phyloP scores from a whole-genome alignment of 1,284 basidiomycete species.

The Termitomyces sp. region DNA sequence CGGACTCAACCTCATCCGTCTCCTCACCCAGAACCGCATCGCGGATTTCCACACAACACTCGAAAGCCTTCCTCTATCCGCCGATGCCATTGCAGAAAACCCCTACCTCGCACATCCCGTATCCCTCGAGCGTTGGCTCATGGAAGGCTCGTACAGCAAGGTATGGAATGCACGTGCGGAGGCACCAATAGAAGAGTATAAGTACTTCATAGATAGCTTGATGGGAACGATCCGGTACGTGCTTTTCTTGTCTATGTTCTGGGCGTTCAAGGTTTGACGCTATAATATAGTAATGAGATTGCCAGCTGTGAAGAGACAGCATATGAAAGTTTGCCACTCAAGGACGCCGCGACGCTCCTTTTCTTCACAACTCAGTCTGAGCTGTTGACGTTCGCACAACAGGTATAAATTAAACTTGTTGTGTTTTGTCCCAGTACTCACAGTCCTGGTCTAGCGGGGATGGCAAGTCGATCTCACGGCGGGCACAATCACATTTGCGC shows the following conservation, averaged over 20 bases:
- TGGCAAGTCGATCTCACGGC: conserved; percentile 68
- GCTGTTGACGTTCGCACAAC: conserved; percentile 70
- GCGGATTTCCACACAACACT: conserved; percentile 99
- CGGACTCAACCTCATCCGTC: conserved; percentile 89
- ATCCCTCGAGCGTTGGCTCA: conserved; percentile 93
- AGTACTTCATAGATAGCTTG: conserved; percentile 84
- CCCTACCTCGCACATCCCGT: conserved; percentile 82
- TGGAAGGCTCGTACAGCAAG: conserved; percentile 98
- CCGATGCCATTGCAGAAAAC: conserved; percentile 69
- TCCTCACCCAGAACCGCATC: conserved; percentile 94
- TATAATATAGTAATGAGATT: conserved; percentile 72
- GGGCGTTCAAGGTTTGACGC: conserved; percentile 1
- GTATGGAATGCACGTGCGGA: conserved; percentile 94
- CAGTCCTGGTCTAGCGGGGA: conserved; percentile 46
- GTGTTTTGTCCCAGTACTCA: conserved; percentile 4
- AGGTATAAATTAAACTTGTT: conserved; percentile 39
- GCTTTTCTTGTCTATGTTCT: background rate
- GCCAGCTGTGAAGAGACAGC: conserved; percentile 90
- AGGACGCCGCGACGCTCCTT: conserved; percentile 82
- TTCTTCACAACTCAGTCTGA: conserved; percentile 83
- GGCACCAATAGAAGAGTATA: conserved; percentile 83
- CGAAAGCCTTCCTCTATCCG: conserved; percentile 82
- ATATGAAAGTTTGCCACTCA: conserved; percentile 81
- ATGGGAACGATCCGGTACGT: conserved; percentile 87
- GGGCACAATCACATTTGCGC: conserved; percentile 58